Base-by-base conservation (phyloP, 2,329 filamentous ascomycete species). In the Ceratocystis cacaofunesta region DNA sequence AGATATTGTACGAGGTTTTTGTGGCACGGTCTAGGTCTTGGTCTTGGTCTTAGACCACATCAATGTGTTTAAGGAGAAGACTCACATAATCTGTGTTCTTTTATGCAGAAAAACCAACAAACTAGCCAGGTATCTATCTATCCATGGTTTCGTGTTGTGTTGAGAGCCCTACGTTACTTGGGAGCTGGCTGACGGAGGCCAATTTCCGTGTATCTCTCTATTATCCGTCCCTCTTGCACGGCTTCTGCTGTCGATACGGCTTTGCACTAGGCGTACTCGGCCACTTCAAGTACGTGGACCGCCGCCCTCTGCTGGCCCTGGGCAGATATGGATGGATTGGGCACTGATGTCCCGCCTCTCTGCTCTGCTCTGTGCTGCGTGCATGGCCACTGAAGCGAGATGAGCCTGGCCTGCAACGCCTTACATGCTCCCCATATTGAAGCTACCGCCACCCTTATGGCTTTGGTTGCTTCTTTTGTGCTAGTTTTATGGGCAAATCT, bases 1-100 rank as follows among this genome's bases (percentile, higher is more conserved):
- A 57, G 52, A 57, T 57, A 57, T 57, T 57, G 52, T 57, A 57
- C 22, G 52, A 57, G 52, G 52, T 57, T 57, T 57, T 30, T 32
- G 52, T 57, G 52, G 22, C 28, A 57, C 52, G 17, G 52, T 7
- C 22, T 19, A n/a, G 22, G 22, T 22, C 22, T 22, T 22, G 52
- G 52, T 57, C 52, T 57, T 28, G 52, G 52, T 57, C 52, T 30
- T 57, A 28, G 19, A 28, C 52, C 52, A 57, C 52, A 57, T 57
- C n/a, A 30, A 32, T 30, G 12, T 57, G 46, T 50, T 50, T 17
- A 28, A 57, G 52, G 52, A 57, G 22, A 22, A 17, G 52, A 28
- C 28, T 30, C 28, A 57, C 22, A 30, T n/a, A 30, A 30, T 57
- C 52, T 57, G 52, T 22, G 19, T 32, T 28, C n/a, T 57, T 57